phyloP scores from a whole-genome alignment of 345 rosid species.

The Mangifera indica region DNA sequence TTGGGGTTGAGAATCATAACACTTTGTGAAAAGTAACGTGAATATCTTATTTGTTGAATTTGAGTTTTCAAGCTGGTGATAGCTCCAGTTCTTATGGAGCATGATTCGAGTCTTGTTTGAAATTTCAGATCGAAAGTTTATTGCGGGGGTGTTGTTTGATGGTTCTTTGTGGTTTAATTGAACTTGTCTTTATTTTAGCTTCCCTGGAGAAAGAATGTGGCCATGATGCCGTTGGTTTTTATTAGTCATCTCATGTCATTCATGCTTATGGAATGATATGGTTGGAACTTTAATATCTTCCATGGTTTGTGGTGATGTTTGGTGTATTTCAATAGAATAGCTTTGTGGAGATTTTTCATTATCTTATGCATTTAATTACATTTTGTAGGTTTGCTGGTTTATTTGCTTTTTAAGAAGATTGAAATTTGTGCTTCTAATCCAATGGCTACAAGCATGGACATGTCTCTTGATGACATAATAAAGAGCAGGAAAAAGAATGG shows the following conservation, averaged over 20 bases:
- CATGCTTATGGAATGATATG: background rate
- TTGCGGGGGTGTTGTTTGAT: background rate
- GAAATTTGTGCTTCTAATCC: conserved; percentile 14
- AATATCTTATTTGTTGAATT: background rate
- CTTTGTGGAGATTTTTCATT: background rate
- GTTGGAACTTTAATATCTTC: background rate
- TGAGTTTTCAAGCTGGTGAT: background rate
- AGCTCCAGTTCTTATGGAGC: background rate
- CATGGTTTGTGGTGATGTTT: background rate
- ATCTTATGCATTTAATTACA: background rate
- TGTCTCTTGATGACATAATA: conserved; percentile 88
- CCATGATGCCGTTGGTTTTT: too few relatives aligned
- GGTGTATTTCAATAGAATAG: background rate
- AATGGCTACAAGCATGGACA: conserved; percentile 70
- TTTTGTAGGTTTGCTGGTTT: too few relatives aligned
- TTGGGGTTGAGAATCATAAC: too few relatives aligned
- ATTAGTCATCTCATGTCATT: background rate
- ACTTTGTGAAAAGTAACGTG: too few relatives aligned
- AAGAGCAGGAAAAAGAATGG: conserved; percentile 55
- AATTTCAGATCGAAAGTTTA: background rate
- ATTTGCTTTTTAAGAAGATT: conserved; percentile 2
- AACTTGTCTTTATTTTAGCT: background rate
- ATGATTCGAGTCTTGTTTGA: background rate
- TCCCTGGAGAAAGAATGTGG: too few relatives aligned
- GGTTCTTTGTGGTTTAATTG: background rate